Evolutionary conservation across 2,329 filamentous ascomycete species (phyloP).

Genomic region (Aspergillus udagawae): DNA sequence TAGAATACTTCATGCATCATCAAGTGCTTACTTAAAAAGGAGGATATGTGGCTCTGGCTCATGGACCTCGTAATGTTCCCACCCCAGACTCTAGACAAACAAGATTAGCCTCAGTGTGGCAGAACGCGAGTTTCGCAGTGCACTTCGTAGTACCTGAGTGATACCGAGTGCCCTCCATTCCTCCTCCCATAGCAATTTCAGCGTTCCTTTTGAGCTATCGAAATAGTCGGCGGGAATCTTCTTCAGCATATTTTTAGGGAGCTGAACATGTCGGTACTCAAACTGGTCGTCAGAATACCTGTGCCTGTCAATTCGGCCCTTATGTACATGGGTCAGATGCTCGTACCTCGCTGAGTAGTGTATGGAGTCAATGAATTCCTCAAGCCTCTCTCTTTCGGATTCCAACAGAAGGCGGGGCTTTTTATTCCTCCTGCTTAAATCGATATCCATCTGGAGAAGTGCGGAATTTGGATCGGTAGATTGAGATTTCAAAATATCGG

Average conservation of each 20-base stretch:
- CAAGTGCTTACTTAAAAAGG: conserved; percentile 83
- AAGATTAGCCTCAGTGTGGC: conserved; percentile 1
- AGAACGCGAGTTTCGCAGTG: neutral
- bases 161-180: conserved; percentile 97
- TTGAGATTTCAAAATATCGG: neutral
- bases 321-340: neutral
- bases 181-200: conserved; percentile 97
- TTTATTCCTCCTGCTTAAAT: conserved; percentile 81
- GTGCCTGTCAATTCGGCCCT: conserved; percentile 18
- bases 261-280: conserved; percentile 96
- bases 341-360: conserved; percentile 88
- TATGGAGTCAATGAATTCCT: conserved; percentile 89
- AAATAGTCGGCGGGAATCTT: conserved; percentile 94
- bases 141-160: conserved; percentile 68
- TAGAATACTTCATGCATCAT: conserved; percentile 18
- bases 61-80: conserved; percentile 99
- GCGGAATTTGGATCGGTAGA: neutral
- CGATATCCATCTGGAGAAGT: conserved; percentile 52
- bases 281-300: conserved; percentile 92
- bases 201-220: conserved; percentile 78
- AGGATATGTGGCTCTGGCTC: conserved; percentile 98
- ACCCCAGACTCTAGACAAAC: conserved; percentile 75
- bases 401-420: conserved; percentile 76
- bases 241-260: conserved; percentile 98
- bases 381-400: conserved; percentile 73